Conservation (phyloP, 768 basidiomycete species). For the Trametes villosa region DNA sequence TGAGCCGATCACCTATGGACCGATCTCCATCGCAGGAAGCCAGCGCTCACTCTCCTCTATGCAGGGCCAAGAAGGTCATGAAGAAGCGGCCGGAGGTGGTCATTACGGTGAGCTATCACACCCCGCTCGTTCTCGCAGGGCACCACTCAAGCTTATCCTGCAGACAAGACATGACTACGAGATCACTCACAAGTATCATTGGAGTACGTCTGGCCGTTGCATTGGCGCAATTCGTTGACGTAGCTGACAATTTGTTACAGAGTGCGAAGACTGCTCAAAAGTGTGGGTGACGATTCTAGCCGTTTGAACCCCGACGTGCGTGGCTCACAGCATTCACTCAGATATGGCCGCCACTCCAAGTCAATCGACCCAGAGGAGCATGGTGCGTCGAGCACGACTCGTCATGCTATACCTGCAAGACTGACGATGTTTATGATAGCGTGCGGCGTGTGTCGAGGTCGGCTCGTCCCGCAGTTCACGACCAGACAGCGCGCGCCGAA, state of each 20-base stretch:
- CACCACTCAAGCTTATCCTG: slow-evolving; percentile 3
- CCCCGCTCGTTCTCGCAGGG: too few relatives aligned
- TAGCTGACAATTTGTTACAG: slow-evolving; percentile 39
- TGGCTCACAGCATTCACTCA: background rate
- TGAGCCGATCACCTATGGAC: slow-evolving; percentile 29
- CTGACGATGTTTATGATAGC: slow-evolving; percentile 41
- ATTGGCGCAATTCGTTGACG: background rate
- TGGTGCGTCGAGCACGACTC: slow-evolving; percentile 47
- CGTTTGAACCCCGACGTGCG: background rate
- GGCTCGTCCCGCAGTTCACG: slow-evolving; percentile 59
- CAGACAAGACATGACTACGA: slow-evolving; percentile 78
- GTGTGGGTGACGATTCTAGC: slow-evolving; percentile 46
- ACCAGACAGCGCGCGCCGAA: slow-evolving; percentile 36
- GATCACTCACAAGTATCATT: slow-evolving; percentile 71
- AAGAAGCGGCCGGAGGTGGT: slow-evolving; percentile 66
- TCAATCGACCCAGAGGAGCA: slow-evolving; percentile 70
- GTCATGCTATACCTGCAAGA: background rate
- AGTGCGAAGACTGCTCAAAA: slow-evolving; percentile 65
- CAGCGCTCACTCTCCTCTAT: background rate
- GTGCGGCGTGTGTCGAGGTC: slow-evolving; percentile 71
- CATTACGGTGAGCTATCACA: slow-evolving; percentile 60
- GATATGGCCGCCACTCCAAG: slow-evolving; percentile 76
- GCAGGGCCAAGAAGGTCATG: slow-evolving; percentile 77
- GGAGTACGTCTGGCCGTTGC: slow-evolving; percentile 54
- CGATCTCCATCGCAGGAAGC: background rate